Evolutionary conservation across 2,329 filamentous ascomycete genomes (phyloP), one percentile per base, ranked within the genome.

Genomic region (Aphanocladium album): DNA sequence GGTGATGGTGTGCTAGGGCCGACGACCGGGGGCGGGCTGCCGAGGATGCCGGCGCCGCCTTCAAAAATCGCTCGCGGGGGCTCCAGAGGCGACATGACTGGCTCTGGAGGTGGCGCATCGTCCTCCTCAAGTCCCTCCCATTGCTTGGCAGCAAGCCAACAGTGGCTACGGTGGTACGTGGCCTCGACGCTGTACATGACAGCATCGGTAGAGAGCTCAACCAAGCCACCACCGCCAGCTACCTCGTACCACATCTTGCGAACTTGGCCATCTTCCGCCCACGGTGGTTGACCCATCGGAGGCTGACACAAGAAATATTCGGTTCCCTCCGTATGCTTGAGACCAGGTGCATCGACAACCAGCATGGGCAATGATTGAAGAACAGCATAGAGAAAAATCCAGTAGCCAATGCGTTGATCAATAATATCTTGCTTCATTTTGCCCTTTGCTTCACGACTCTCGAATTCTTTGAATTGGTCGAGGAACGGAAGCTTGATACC

Each of bases 271-370:
- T 84, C 83, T 57, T 89, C 88, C 59, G 87, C 79, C 90, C 90
- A 95, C 0, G 90, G 90, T 0, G 85, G 80, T 59, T 87, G 86
- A 19, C 87, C 88, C 68, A 89, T 83, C 0, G 89, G 87, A 4
- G 89, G 85, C 69, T 91, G 82, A 72, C 90, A 93, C 30, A 93
- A 78, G 76, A 93, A 95, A 74, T 93, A 91, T 71, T 93, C 90
- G 2, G 91, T 88, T 1, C 83, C 87, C 55, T 91, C 84, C 0
- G 85, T 88, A 70, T 82, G 87, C 58, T 81, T 82, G 49, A 93
- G 76, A 11, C 83, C 86, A 0, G 89, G 88, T 0, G 88, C 89
- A 71, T 95, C 90, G 37, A 91, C 80, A 1, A 90, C 88, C 12
- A 93, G 78, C 80, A 91, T 87, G 5, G 90, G 90, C 25, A 93